phyloP scores from a whole-genome alignment of 352 stramenopile species.

The Phytopythium kandeliae region DNA sequence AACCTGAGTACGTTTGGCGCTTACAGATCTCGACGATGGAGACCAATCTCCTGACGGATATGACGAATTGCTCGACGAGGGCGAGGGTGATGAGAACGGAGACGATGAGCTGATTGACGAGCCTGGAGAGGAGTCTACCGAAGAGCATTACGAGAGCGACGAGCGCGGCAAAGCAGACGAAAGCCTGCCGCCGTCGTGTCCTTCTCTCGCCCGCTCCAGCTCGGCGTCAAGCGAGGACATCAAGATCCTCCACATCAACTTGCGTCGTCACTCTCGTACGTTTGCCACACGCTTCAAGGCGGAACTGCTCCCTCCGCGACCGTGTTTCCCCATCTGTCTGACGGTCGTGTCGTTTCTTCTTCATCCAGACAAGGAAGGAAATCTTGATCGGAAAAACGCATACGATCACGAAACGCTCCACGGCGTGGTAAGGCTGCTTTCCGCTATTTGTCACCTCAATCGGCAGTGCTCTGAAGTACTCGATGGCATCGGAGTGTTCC shows the following conservation, averaged over 20 bases:
- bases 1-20: neutral
- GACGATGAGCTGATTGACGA: conserved; percentile 10
- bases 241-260: conserved; percentile 43
- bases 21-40: conserved; percentile 27
- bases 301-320: too few relatives aligned
- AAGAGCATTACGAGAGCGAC: conserved; percentile 12
- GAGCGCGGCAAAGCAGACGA: conserved; percentile 2
- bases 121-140: conserved; percentile 9
- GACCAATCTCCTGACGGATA: conserved; percentile 19
- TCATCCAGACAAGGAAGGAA: neutral
- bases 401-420: conserved; percentile 61
- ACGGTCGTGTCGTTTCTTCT: neutral
- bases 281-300: neutral
- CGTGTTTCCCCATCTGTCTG: neutral
- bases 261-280: conserved; percentile 48
- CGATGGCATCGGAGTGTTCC: neutral
- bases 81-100: conserved; percentile 13
- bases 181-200: neutral
- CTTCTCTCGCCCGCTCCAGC: neutral
- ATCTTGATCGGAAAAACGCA: conserved; percentile 11
- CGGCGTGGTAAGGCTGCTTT: conserved; percentile 41
- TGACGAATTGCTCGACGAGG: conserved; percentile 20
- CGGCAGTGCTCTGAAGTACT: neutral
- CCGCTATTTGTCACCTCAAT: neutral
- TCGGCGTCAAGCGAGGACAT: conserved; percentile 48